Base-by-base conservation (phyloP, 1,284 basidiomycete species). In the Leccinum fuscescens region DNA sequence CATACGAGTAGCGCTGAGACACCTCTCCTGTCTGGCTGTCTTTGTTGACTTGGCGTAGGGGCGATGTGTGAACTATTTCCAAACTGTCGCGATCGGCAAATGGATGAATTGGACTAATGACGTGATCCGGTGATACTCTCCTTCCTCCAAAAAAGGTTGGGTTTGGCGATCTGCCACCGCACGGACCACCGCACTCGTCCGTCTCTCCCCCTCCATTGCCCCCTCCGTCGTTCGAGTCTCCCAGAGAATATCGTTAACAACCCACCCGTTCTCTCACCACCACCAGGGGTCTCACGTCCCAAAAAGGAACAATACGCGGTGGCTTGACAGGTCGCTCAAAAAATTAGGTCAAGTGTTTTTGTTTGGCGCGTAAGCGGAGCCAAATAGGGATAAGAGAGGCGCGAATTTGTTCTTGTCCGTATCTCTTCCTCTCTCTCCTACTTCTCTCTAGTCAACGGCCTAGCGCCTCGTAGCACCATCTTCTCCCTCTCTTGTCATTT, bases 371-470 rank as follows among this genome's bases (percentile, higher is more conserved):
- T 76, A 73, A 76, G 72, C 74, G 73, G 72, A 73, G 76, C 78
- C 77, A 80, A 78, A 79, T 80, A 80, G 71, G 77, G 78, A 81
- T 81, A 81, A 81, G 80, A 80, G 72, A 66, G 65, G 66, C 69
- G 69, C 72, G 66, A 75, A 76, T 72, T 76, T 69, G 65, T 64
- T 70, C 67, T 61, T 64, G 55, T 70, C 68, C 68, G 61, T 75
- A 70, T 80, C 80, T 81, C 78, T 81, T 80, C 79, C 78, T 79
- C 78, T 80, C 77, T 77, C 74, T 77, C 69, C 61, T 71, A 74
- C 76, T 74, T 75, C 77, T 73, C 76, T 73, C 68, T 44, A 67
- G 66, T 71, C 76, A 76, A 73, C 76, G 77, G 77, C 77, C 73
- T 68, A 71, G 76, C 76, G 76, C 74, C 78, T 80, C 79, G 80